Conservation (phyloP, 2,329 filamentous ascomycete species). For the Scytalidium sp. region DNA sequence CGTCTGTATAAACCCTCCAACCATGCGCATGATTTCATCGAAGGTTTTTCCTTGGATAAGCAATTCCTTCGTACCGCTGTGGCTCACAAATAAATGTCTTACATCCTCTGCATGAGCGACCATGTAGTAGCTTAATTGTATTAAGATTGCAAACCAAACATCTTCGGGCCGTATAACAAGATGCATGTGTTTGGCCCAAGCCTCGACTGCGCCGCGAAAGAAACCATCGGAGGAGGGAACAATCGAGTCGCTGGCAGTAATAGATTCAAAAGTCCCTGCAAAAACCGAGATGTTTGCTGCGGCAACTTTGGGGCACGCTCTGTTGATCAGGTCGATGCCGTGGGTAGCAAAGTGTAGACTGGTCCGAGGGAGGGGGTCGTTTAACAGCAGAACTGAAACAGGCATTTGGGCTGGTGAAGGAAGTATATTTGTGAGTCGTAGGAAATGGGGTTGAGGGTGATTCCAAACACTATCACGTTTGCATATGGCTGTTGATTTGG, state of each 20-base stretch:
- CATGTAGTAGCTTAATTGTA: slow-evolving; percentile 44
- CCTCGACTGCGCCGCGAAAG: slow-evolving; percentile 33
- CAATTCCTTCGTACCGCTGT: slow-evolving; percentile 35
- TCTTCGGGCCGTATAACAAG: slow-evolving; percentile 49
- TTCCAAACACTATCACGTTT: too few relatives aligned
- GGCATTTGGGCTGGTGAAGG: too few relatives aligned
- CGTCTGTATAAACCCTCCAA: slow-evolving; percentile 30
- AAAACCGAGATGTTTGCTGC: too few relatives aligned
- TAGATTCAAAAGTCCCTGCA: too few relatives aligned
- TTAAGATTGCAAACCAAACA: slow-evolving; percentile 49
- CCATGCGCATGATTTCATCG: background rate
- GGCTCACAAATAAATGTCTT: slow-evolving; percentile 37
- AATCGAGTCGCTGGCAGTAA: slow-evolving; percentile 5
- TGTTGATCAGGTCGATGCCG: too few relatives aligned
- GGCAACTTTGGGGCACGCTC: too few relatives aligned
- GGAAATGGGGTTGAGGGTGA: too few relatives aligned
- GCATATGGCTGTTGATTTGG: too few relatives aligned
- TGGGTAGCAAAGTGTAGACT: too few relatives aligned
- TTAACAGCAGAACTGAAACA: too few relatives aligned
- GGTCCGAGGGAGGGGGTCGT: too few relatives aligned
- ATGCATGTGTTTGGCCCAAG: slow-evolving; percentile 42
- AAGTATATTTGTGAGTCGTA: too few relatives aligned
- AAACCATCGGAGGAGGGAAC: slow-evolving; percentile 34
- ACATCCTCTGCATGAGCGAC: slow-evolving; percentile 44
- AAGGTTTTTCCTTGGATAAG: slow-evolving; percentile 21